A percentile compares a stretch with the other conserved stretches of the same genome.
These are phyloP conservation scores for Cordyceps pruinosa DNA, from an alignment of 2,329 filamentous ascomycete species.

Conservation along the genomic window DNA sequence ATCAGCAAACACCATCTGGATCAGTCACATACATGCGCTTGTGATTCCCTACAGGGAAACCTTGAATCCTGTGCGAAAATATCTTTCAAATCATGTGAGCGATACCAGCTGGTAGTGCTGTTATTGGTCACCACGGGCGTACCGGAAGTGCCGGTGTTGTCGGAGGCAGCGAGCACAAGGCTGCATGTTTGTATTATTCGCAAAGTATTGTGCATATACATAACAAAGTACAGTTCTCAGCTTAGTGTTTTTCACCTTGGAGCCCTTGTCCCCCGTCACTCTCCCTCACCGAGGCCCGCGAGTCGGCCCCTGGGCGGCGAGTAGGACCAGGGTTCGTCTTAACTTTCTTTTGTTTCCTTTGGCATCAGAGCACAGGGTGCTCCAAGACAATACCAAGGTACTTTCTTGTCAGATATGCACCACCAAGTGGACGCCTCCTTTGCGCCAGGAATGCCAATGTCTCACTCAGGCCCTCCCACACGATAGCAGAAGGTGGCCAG, in stretches of 20 bases:
- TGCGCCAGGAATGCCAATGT: constrained; percentile 12
- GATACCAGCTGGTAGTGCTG: neutral
- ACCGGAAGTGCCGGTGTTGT: neutral
- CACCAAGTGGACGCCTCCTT: neutral
- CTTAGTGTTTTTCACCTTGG: too few relatives aligned
- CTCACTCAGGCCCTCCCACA: constrained; percentile 10
- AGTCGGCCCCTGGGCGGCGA: too few relatives aligned
- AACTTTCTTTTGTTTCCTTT: neutral
- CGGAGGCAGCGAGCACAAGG: neutral
- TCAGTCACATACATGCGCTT: neutral
- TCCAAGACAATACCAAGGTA: constrained; percentile 11
- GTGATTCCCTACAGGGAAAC: neutral
- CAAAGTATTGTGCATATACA: too few relatives aligned
- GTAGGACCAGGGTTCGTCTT: neutral
- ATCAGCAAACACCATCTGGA: neutral
- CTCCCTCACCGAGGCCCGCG: too few relatives aligned
- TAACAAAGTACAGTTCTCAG: too few relatives aligned
- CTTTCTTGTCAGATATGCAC: constrained; percentile 11
- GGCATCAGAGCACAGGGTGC: neutral
- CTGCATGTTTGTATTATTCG: neutral
- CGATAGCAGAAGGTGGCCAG: constrained; percentile 3
- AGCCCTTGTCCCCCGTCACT: too few relatives aligned
- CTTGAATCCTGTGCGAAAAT: neutral
- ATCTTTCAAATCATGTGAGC: neutral
- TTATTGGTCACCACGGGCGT: neutral